Percentiles rank a stretch among this genome's conserved stretches.
These are phyloP conservation scores for Cairneyella variabilis DNA, from an alignment of 495 filamentous ascomycete genomes.

Conservation along the genomic window DNA sequence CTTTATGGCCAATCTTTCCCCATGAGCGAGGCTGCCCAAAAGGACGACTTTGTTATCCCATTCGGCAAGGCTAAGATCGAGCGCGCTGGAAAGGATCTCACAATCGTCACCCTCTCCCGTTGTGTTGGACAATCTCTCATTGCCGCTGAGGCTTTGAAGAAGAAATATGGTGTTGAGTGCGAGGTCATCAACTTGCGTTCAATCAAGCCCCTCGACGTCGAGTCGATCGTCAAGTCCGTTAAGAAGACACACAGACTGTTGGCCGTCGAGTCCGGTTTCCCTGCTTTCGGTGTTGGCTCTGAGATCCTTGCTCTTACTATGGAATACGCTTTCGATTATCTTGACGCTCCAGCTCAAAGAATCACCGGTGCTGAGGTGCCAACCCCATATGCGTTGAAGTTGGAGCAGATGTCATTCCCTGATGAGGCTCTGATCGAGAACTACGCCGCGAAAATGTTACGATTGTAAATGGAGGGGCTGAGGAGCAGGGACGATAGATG, in stretches of 20 bases:
- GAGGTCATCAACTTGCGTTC: constrained; percentile 98
- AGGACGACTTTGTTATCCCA: constrained; percentile 91
- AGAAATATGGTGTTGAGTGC: constrained; percentile 91
- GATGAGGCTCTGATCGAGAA: constrained; percentile 72
- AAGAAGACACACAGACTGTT: constrained; percentile 97
- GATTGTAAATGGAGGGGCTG: constrained; percentile 14
- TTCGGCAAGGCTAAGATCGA: constrained; percentile 99
- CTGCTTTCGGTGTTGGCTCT: constrained; percentile 83
- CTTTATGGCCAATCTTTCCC: constrained; percentile 92
- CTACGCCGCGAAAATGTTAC: constrained; percentile 22
- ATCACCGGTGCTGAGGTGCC: constrained; percentile 95
- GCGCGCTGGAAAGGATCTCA: constrained; percentile 90
- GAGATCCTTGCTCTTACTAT: constrained; percentile 92
- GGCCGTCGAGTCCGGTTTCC: constrained; percentile 93
- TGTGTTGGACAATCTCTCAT: constrained; percentile 90
- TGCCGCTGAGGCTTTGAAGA: constrained; percentile 84
- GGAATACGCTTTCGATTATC: constrained; percentile 98
- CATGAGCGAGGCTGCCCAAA: constrained; percentile 93
- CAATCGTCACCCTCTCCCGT: constrained; percentile 89
- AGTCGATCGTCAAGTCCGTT: constrained; percentile 89
- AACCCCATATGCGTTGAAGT: constrained; percentile 82
- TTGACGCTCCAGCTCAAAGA: constrained; percentile 87
- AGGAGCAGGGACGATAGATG: neutral
- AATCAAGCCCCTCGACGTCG: constrained; percentile 92
- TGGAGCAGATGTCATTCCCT: constrained; percentile 93